Base-by-base conservation (phyloP, 805 yeast species). In the Starmera dryadoides region DNA sequence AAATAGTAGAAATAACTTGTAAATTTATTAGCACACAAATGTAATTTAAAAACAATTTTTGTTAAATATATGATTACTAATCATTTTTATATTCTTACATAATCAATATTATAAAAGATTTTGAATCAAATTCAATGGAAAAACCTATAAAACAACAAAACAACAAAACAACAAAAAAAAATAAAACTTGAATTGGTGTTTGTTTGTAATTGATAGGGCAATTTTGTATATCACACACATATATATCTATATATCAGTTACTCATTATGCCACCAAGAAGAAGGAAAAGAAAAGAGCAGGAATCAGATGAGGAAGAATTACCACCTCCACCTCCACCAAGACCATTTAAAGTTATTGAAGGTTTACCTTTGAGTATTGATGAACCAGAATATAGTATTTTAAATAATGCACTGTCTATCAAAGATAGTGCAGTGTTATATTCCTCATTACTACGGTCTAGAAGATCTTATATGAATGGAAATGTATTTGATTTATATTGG, bases 401-500 rank as follows among this genome's bases (percentile, higher is more conserved):
- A 20, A 74, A 74, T 22, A 73, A 75, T 45, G 85, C 95, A 2
- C 62, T 87, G 19, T 71, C 85, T 0, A 69, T 82, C 10, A 77
- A 76, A 50, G 95, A 86, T 49, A 71, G 86, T 35, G 87, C 86
- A 0, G 82, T 82, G 0, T 55, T 85, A 8, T 82, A 83, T 52
- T 70, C 77, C 23, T 79, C 96, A 0, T 59, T 89, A 39, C 71
- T 83, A 52, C 74, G 75, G 30, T 89, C 97, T 0, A 66, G 98
- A 29, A 73, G 71, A 46, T 66, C 79, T 32, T 75, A 86, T 85
- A 56, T 81, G 44, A 53, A 79, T 59, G 69, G 81, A 4, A 71
- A 72, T 28, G 76, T 87, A 71, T 88, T 91, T 52, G 77, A 76
- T 42, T 67, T 82, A 35, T 86, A 79, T 50, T 91, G 97, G 96